Percentiles rank a stretch among this genome's conserved stretches.
phyloP scores from a whole-genome alignment of 495 filamentous ascomycete genomes.

The Aspergillus saccharolyticus region DNA sequence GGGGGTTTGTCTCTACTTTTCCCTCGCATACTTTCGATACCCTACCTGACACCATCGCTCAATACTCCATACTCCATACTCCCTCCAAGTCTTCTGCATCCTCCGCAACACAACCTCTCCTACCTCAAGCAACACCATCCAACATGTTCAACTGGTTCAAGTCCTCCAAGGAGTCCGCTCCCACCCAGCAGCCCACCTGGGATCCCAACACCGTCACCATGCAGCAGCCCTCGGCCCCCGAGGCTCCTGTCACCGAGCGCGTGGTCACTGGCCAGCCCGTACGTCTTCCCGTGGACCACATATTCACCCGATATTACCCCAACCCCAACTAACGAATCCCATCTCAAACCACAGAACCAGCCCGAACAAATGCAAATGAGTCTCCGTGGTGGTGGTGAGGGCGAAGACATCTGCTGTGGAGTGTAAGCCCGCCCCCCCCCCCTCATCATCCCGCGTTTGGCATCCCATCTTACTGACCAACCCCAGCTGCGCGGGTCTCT shows the following conservation, averaged over 20 bases:
- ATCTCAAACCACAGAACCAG: background rate
- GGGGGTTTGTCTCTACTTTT: background rate
- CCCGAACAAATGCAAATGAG: slow-evolving; percentile 17
- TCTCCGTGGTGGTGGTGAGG: slow-evolving; percentile 20
- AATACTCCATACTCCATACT: background rate
- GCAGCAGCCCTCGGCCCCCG: slow-evolving; percentile 21
- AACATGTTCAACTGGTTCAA: slow-evolving; percentile 19
- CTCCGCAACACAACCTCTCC: background rate
- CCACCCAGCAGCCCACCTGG: slow-evolving; percentile 17
- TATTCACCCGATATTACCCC: no score
- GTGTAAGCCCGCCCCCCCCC: slow-evolving; percentile 12
- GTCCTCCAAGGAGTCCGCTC: slow-evolving; percentile 15
- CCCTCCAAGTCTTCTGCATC: background rate
- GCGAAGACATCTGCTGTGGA: slow-evolving; percentile 20
- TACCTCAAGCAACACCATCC: background rate
- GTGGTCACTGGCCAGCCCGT: slow-evolving; percentile 15
- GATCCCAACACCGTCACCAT: slow-evolving; percentile 20
- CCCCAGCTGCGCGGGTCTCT: slow-evolving; percentile 20
- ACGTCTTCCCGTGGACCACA: background rate
- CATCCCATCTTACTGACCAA: background rate
- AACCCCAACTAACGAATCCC: background rate
- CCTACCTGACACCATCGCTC: background rate
- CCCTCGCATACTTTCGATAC: background rate
- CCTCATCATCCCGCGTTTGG: background rate
- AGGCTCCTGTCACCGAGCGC: slow-evolving; percentile 10